Base-by-base conservation (phyloP, 2,329 filamentous ascomycete species). In the Blumeria graminis region DNA sequence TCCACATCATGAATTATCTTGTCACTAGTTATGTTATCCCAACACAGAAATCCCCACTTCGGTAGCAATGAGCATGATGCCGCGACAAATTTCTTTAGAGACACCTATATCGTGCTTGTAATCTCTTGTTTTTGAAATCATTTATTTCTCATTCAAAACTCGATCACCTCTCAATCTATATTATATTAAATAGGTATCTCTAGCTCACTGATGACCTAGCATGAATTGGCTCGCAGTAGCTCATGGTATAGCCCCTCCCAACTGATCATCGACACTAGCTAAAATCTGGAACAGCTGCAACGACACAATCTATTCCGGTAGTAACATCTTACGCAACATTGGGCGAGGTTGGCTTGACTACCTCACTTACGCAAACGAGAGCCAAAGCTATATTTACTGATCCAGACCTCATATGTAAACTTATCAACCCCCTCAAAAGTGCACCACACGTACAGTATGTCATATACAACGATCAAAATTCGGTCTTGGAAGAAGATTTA, bases 261-360 rank as follows among this genome's bases (percentile, higher is more conserved):
- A 28, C 22, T 28, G 22, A 28, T 28, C 22, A 28, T 28, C 22
- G 2, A 28, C 22, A 28, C 22, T 28, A 28, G 41, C 41, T 54
- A 45, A 55, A 14, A 6, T 39, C 51, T 34, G 32, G 8, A 51
- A 34, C 36, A 61, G 60, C 57, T 55, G 72, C 73, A 56, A 70
- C 81, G 33, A 89, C 88, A 22, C 90, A 95, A 70, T 89, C 86
- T 45, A 79, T 95, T 67, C 80, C 85, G 58, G 89, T 95, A 62
- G 90, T 94, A 55, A 96, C 90, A 38, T 87, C 89, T 55, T 95
- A 94, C 69, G 89, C 94, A 68, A 94, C 88, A 14, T 80, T 95
- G 53, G 89, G 89, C 57, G 77, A 86, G 65, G 79, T 81, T 60
- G 89, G 88, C 45, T 77, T 95, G 59, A 80, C 82, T 70, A 87